phyloP scores from a whole-genome alignment of 331 rosid genomes.

The Cydonia oblonga region DNA sequence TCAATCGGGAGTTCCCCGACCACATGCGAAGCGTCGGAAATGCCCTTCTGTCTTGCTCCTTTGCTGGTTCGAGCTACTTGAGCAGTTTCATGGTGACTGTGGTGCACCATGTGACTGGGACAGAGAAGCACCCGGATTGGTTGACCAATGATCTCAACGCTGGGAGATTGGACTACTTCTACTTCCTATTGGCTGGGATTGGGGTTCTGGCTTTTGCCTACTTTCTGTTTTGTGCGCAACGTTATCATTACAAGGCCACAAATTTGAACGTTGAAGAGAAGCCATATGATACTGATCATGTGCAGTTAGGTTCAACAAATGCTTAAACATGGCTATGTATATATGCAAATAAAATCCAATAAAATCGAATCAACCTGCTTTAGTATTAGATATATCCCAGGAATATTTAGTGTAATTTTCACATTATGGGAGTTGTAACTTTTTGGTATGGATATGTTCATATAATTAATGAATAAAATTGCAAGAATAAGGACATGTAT shows the following conservation, averaged over 20 bases:
- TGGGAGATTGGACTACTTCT: slow-evolving; percentile 67
- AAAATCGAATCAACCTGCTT: not conserved
- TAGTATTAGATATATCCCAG: not conserved
- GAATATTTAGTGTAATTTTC: not conserved
- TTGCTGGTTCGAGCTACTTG: slow-evolving; percentile 46
- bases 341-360: not conserved
- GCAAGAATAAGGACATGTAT: not conserved
- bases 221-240: slow-evolving; percentile 35
- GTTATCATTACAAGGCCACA: slow-evolving; percentile 45
- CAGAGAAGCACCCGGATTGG: slow-evolving; percentile 41
- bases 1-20: slow-evolving; percentile 62
- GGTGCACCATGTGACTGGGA: slow-evolving; percentile 30
- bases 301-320: slow-evolving; percentile 29
- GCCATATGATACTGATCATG: slow-evolving; percentile 6
- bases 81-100: slow-evolving; percentile 28
- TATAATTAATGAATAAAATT: not conserved
- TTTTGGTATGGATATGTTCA: not conserved
- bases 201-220: slow-evolving; percentile 37
- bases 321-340: not conserved
- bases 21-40: slow-evolving; percentile 71
- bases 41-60: slow-evolving; percentile 39
- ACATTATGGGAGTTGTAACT: not conserved
- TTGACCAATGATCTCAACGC: slow-evolving; percentile 44
- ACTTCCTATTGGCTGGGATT: slow-evolving; percentile 37
- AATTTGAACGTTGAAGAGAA: not conserved